Base-by-base conservation (phyloP, 1,284 basidiomycete species). In the Exobasidium cylindrosporum region DNA sequence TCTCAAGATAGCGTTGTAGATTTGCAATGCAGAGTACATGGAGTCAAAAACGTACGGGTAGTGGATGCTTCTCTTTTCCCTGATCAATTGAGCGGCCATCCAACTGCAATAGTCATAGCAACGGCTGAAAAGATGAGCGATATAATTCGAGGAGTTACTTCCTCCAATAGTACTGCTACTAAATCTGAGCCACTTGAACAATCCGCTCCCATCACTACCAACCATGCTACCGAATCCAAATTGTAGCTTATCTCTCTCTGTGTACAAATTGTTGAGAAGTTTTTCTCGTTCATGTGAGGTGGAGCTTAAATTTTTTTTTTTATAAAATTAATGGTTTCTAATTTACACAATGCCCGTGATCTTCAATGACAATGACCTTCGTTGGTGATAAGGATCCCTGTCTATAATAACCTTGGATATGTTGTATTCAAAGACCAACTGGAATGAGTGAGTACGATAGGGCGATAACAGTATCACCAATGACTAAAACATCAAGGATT, bases 11-110 rank as follows among this genome's bases (percentile, higher is more conserved):
- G 83, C 40, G 85, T 84, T 0, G 81, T 85, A 1, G 82, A 84
- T 58, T 77, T 82, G 1, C 68, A 82, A 61, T 75, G 86, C 53
- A 72, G 67, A 7, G 84, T 86, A 17, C 83, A 85, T 59, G 84
- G 83, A 0, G 74, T 82, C 4, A 58, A 72, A 4, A 81, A 81
- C 0, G 64, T 85, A 49, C 76, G 84, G 3, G 78, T 85, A 6
- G 81, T 84, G 13, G 85, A 86, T 66, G 84, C 83, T 0, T 83
- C 82, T 31, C 76, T 83, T 21, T 81, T 84, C 68, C 82, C 82
- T 6, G 45, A 53, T 17, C 53, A 69, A 60, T 46, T 68, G n/a
- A 66, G 69, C 0, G 69, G 72, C n/a, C 72, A 73, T 52, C 72
- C 72, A 0, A 70, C 70, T 58, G 63, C 65, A 13, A 63, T 68